Evolutionary conservation across 352 stramenopile genomes (phyloP).

Genomic region (Globisporangium spiculum): DNA sequence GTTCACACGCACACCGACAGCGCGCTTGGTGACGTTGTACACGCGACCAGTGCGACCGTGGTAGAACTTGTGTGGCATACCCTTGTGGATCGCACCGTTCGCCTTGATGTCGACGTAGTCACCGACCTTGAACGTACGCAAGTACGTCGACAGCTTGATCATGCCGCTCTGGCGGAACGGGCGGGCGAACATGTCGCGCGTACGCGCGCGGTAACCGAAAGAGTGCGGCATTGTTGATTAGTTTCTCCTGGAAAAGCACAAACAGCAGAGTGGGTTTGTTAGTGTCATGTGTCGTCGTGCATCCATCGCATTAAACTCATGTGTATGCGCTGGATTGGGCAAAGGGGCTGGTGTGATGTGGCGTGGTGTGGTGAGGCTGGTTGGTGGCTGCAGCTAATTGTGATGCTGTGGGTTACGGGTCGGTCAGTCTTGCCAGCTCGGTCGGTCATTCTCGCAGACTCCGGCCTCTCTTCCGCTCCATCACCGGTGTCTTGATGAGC

Average conservation of each 20-base stretch:
- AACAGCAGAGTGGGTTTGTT: slow-evolving; percentile 17
- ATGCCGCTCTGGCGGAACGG: slow-evolving; percentile 97
- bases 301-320: no score
- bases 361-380: no score
- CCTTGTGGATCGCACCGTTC: slow-evolving; percentile 99
- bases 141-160: slow-evolving; percentile 96
- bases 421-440: not conserved
- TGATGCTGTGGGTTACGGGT: not conserved
- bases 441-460: not conserved
- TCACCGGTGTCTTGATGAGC: not conserved
- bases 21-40: slow-evolving; percentile 99
- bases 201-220: slow-evolving; percentile 98
- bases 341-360: not conserved
- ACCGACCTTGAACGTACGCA: slow-evolving; percentile 98
- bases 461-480: not conserved
- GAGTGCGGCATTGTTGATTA: slow-evolving; percentile 96
- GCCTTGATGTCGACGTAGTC: slow-evolving; percentile 99
- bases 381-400: no score
- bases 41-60: slow-evolving; percentile 99
- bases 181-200: slow-evolving; percentile 99
- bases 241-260: slow-evolving; percentile 35
- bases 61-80: slow-evolving; percentile 99
- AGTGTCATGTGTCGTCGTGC: slow-evolving; percentile 9
- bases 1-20: slow-evolving; percentile 99
- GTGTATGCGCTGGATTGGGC: not conserved